Percentiles rank a stretch among this genome's conserved stretches.
phyloP scores from a whole-genome alignment of 805 yeast genomes.

The Pichia nakasei region DNA sequence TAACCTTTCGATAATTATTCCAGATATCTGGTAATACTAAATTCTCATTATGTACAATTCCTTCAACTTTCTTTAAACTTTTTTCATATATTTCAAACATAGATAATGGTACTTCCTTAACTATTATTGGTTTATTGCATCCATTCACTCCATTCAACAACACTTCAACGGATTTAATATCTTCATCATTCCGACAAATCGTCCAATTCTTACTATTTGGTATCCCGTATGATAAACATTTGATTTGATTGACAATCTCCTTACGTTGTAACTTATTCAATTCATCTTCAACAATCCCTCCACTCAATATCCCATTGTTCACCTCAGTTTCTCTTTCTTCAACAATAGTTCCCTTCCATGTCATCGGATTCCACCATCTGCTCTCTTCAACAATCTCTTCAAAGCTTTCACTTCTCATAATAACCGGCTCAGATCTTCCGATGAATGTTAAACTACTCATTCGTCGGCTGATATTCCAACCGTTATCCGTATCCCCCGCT shows the following conservation, averaged over 20 bases:
- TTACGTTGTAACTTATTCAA: conserved; percentile 17
- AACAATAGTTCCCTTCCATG: conserved; percentile 6
- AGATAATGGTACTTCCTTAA: conserved; percentile 21
- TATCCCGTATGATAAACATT: conserved; percentile 13
- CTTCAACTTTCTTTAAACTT: neutral
- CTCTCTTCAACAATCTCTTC: neutral
- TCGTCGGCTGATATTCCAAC: neutral
- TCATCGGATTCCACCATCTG: conserved; percentile 10
- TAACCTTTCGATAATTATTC: conserved; percentile 20
- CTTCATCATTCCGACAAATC: conserved; percentile 8
- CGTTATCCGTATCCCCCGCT: too few species aligned
- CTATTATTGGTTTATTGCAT: conserved; percentile 19
- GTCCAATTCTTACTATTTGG: conserved; percentile 25
- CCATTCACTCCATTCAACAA: conserved; percentile 24
- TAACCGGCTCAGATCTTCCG: neutral
- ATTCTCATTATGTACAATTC: conserved; percentile 8
- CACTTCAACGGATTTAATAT: conserved; percentile 16
- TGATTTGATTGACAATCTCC: conserved; percentile 19
- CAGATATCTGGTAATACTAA: conserved; percentile 22
- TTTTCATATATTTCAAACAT: conserved; percentile 23
- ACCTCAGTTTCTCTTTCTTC: too few species aligned
- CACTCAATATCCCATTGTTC: neutral
- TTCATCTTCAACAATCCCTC: conserved; percentile 8
- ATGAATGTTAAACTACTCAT: neutral
- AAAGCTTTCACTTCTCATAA: neutral